Conservation (phyloP, 768 basidiomycete species). For the Leccinellum rugosiceps region DNA sequence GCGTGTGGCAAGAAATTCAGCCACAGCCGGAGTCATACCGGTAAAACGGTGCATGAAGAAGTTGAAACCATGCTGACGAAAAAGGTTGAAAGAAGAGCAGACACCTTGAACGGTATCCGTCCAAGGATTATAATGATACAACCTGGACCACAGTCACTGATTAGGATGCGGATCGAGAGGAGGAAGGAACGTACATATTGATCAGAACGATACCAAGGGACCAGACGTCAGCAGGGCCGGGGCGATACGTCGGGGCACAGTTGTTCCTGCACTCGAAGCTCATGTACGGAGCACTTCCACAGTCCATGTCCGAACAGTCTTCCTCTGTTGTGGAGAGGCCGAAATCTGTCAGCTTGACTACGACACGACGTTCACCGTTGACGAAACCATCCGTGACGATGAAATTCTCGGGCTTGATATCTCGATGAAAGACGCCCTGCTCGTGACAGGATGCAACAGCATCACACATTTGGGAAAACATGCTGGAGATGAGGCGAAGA, state of each 20-base stretch:
- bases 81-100: slow-evolving; percentile 79
- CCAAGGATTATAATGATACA: slow-evolving; percentile 99
- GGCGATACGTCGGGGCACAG: slow-evolving; percentile 88
- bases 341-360: slow-evolving; percentile 97
- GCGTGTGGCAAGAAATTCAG: slow-evolving; percentile 77
- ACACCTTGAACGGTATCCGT: slow-evolving; percentile 84
- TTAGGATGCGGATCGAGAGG: background rate
- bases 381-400: slow-evolving; percentile 84
- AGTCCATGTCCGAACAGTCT: slow-evolving; percentile 94
- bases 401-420: slow-evolving; percentile 99
- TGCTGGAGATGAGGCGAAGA: slow-evolving; percentile 89
- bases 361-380: slow-evolving; percentile 77
- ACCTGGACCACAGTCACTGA: slow-evolving; percentile 42
- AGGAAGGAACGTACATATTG: slow-evolving; percentile 72
- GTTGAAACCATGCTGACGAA: slow-evolving; percentile 69
- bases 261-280: slow-evolving; percentile 99
- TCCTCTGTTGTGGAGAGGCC: slow-evolving; percentile 88
- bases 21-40: slow-evolving; percentile 84
- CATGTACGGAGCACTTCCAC: slow-evolving; percentile 99
- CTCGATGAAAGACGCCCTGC: slow-evolving; percentile 88
- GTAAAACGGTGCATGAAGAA: slow-evolving; percentile 91
- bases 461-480: slow-evolving; percentile 99
- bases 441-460: slow-evolving; percentile 94
- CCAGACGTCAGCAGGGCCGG: slow-evolving; percentile 97
- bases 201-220: slow-evolving; percentile 98